Evolutionary conservation across 768 basidiomycete species (phyloP), one percentile per base, ranked within the genome.

Genomic region (Boletus subcaerulescens): DNA sequence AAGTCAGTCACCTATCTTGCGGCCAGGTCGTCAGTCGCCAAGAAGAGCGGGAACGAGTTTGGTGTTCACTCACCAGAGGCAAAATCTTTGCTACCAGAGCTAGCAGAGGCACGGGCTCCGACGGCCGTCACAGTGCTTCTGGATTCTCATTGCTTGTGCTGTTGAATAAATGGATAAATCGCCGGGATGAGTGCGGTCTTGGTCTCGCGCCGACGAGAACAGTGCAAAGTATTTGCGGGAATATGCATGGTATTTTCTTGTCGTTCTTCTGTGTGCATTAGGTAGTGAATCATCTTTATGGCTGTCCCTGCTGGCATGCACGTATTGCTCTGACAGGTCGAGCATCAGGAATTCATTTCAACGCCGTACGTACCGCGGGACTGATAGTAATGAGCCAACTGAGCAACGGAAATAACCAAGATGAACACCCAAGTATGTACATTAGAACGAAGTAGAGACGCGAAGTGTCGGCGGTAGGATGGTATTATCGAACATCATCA

Each of bases 401-500:
- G 18, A 48, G 3, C 3, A 20, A 9, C 42, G 31, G 20, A 35
- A 36, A 45, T 17, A 22, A 41, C 26, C 13, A 48, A 18, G 8
- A 39, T 8, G n/a, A 47, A 45, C 15, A 17, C 22, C 17, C 36
- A 18, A 45, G 35, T 11, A 38, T 18, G 20, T 45, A 17, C 31
- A 4, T 20, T 24, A 10, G 10, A 35, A 42, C 40, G 15, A 26
- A 41, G 29, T 12, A 36, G 40, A 41, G n/a, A n/a, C 18, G 4
- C 36, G 26, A 36, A 46, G 39, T 20, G 22, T 46, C 48, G 26
- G 22, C 17, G 18, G 44, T 48, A 22, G 24, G 48, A 58, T 63
- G 48, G 15, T 36, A 55, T 61, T 58, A 58, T 45, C 18, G 18
- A 63, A 66, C 63, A 64, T 55, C 15, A 29, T 29, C 29, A 22